These are phyloP conservation scores for Tetraselmis chui DNA, from an alignment of 139 green algal species.

Conservation along the genomic window DNA sequence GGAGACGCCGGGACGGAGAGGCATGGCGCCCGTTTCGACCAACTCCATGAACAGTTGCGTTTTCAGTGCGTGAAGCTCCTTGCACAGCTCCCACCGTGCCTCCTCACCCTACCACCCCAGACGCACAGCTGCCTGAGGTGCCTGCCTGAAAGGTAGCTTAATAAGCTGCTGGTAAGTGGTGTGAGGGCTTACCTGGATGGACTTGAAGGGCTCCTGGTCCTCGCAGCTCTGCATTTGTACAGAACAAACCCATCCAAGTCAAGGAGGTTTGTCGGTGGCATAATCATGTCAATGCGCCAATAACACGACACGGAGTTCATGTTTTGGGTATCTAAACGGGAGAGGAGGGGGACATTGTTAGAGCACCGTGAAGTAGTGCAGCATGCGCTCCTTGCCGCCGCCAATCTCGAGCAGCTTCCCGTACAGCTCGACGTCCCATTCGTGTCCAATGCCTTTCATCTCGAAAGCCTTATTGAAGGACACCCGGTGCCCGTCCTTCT, in stretches of 20 bases:
- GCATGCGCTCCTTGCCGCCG: conserved; percentile 98
- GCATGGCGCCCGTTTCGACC: conserved; percentile 79
- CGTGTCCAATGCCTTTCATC: conserved; percentile 69
- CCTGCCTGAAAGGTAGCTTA: too few species aligned
- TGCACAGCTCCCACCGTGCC: conserved; percentile 60
- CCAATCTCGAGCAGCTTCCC: conserved; percentile 91
- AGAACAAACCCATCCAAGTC: too few species aligned
- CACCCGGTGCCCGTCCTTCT: conserved; percentile 82
- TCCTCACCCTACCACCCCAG: conserved; percentile 24
- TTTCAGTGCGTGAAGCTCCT: conserved; percentile 88
- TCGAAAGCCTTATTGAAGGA: conserved; percentile 94
- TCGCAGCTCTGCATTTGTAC: conserved; percentile 43
- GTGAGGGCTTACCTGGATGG: conserved; percentile 29
- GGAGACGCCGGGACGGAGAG: conserved; percentile 82
- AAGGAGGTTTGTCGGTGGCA: too few species aligned
- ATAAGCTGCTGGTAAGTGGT: too few species aligned
- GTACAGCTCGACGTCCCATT: conserved; percentile 89
- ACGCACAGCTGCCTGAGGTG: background rate
- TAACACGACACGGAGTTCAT: too few species aligned
- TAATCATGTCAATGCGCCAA: too few species aligned
- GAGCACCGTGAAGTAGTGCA: conserved; percentile 78
- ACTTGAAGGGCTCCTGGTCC: conserved; percentile 63
- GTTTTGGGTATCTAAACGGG: too few species aligned
- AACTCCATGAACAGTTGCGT: conserved; percentile 94
- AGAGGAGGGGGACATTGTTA: too few species aligned